Evolutionary conservation across 306 rosid species (phyloP).

Genomic region (Rosa multiflora): DNA sequence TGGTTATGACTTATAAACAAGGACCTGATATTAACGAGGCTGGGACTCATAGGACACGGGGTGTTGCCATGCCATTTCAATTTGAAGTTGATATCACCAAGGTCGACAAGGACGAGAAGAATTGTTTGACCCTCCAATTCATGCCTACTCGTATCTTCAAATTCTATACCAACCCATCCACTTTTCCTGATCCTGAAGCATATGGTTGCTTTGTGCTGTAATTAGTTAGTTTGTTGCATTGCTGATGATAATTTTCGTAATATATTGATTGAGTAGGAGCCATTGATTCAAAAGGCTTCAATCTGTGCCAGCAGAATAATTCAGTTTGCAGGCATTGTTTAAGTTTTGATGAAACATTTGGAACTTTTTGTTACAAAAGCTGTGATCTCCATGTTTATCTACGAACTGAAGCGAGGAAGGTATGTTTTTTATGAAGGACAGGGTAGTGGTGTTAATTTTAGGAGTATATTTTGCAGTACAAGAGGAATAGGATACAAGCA

Average conservation of each 20-base stretch:
- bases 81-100: background rate
- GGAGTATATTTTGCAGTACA: too few relatives aligned
- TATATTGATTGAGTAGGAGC: too few relatives aligned
- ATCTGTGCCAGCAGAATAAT: too few relatives aligned
- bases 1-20: background rate
- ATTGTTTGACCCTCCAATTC: background rate
- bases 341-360: too few relatives aligned
- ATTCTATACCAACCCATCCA: background rate
- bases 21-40: background rate
- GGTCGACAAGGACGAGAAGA: background rate
- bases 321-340: too few relatives aligned
- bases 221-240: background rate
- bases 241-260: background rate
- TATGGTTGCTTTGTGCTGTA: background rate
- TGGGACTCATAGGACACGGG: background rate
- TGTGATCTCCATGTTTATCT: too few relatives aligned
- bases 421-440: too few relatives aligned
- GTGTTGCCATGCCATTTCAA: background rate
- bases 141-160: background rate
- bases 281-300: too few relatives aligned
- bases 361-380: too few relatives aligned
- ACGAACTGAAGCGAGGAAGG: too few relatives aligned
- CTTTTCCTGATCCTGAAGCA: background rate
- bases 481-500: too few relatives aligned
- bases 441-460: too few relatives aligned